A percentile compares a stretch with the other conserved stretches of the same genome.
These are phyloP conservation scores for Arthroderma sp. DNA, from an alignment of 2,329 filamentous ascomycete species.

Conservation along the genomic window DNA sequence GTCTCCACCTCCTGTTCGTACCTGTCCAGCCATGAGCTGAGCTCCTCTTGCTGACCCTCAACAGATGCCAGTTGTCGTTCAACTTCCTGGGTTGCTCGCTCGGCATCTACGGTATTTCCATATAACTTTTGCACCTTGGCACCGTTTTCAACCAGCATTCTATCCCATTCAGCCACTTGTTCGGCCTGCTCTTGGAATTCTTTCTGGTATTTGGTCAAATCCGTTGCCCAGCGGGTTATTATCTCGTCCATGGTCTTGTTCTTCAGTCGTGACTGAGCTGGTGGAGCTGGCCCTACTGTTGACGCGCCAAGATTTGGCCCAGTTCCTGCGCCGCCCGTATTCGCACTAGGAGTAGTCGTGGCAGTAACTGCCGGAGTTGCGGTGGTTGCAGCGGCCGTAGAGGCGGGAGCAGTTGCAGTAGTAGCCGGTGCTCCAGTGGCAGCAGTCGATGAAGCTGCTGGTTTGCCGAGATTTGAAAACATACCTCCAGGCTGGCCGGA, in stretches of 20 bases:
- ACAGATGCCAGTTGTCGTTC: constrained; percentile 82
- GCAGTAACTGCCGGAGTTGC: constrained; percentile 20
- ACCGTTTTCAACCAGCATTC: constrained; percentile 80
- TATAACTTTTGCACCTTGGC: constrained; percentile 93
- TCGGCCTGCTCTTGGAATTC: constrained; percentile 85
- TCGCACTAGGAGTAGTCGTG: constrained; percentile 18
- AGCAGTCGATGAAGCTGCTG: constrained; percentile 13
- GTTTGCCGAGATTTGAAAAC: too few species aligned
- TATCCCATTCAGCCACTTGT: constrained; percentile 82
- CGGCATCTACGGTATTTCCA: constrained; percentile 80
- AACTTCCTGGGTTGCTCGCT: constrained; percentile 83
- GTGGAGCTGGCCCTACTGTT: constrained; percentile 66
- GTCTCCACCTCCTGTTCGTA: constrained; percentile 89
- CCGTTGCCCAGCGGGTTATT: constrained; percentile 89
- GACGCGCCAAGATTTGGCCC: constrained; percentile 49
- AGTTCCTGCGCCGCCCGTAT: constrained; percentile 21
- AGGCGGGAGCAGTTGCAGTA: constrained; percentile 13
- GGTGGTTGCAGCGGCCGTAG: constrained; percentile 14
- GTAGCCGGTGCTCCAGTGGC: constrained; percentile 16
- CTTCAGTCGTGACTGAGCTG: constrained; percentile 72
- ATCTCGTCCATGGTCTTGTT: constrained; percentile 99
- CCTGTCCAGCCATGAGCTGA: constrained; percentile 73
- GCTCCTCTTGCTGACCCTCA: constrained; percentile 83
- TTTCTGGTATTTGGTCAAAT: constrained; percentile 90
- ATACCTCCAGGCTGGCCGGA: constrained; percentile 8